Evolutionary conservation across 352 stramenopile species (phyloP), one percentile per base, ranked within the genome.

Genomic region (Globisporangium rhizosaccharum): DNA sequence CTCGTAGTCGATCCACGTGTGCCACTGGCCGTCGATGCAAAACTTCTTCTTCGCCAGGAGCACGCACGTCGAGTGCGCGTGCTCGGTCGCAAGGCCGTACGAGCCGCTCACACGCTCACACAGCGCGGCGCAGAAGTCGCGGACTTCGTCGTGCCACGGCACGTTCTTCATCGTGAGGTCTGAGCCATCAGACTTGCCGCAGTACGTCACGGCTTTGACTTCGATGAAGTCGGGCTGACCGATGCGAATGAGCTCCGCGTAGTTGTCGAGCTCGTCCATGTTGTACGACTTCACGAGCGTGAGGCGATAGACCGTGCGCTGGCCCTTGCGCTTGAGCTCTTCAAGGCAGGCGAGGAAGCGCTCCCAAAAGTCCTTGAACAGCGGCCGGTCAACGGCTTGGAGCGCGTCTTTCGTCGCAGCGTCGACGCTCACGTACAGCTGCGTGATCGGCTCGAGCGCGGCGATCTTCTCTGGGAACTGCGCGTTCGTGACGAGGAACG

Each of bases 1-100:
- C 42, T 97, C 85, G 71, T 98, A 99, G 77, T 99, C 90, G 67
- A 99, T 99, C 97, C 97, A 99, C 49, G 97, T 99, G 69, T 97
- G 88, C 97, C 97, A 99, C 57, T 89, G 79, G 66, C 88, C 91
- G 25, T 96, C 81, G 30, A 85, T 82, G 59, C 80, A 83, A 63
- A 95, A 97, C 49, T 87, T 87, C 57, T 84, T 90, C 75, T 96
- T 91, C 8, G 96, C 96, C 33, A 99, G 77, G 20, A 99, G 75
- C 25, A 98, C 95, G 62, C 90, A 98, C 63, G 96, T 97, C 7
- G 92, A 98, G 75, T 99, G 96, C 42, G 96, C 87, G 68, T 99
- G 96, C 71, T 98, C 92, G 46, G 94, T 97, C 26, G 94, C 94
- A 28, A 98, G 76, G 20, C 85, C 94, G 69, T 99, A 99, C 36